Evolutionary conservation across 2,329 filamentous ascomycete genomes (phyloP), one percentile per base, ranked within the genome.

Genomic region (Colletotrichum paranaense): DNA sequence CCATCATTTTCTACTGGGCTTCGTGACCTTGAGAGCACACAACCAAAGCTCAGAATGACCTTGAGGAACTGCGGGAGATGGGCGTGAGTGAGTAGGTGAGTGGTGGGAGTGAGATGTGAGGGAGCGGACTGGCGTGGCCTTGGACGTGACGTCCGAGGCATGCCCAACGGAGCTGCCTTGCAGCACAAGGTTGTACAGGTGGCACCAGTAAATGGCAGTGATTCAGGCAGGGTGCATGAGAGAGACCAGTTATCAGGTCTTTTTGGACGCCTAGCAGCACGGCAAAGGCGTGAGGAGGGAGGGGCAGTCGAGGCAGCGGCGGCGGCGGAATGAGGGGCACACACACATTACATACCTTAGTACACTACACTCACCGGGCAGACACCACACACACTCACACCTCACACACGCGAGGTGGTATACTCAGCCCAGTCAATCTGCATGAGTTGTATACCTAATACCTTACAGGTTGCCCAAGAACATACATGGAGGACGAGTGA

Each of bases 161-260:
- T 64, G 73, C 71, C 73, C 70, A 63, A 74, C 59, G 64, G 57
- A 73, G 69, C 65, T 63, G 68, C 73, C 73, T 73, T 63, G 73
- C 73, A 73, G 73, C 64, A 74, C 60, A 68, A 59, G 38, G 57
- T 30, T 65, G 72, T 56, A 75, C 67, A 75, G 73, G 74, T 76
- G 75, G 75, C 74, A 75, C 75, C 75, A 76, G 67, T 76, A 30
- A 55, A 67, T 16, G 73, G 35, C 59, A 30, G 28, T 55, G 65
- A 56, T 46, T 32, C 58, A 62, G 64, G 62, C 60, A 60, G 59
- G 74, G 70, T 75, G 74, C 73, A 75, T 63, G 46, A 63, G 64
- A 65, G 35, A 57, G 49, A 62, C 70, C 62, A 56, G 57, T 66
- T 38, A 59, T 69, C 66, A 57, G 57, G 46, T 60, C 42, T 49